phyloP scores from a whole-genome alignment of 495 filamentous ascomycete species.

The Lindgomyces ingoldianus region DNA sequence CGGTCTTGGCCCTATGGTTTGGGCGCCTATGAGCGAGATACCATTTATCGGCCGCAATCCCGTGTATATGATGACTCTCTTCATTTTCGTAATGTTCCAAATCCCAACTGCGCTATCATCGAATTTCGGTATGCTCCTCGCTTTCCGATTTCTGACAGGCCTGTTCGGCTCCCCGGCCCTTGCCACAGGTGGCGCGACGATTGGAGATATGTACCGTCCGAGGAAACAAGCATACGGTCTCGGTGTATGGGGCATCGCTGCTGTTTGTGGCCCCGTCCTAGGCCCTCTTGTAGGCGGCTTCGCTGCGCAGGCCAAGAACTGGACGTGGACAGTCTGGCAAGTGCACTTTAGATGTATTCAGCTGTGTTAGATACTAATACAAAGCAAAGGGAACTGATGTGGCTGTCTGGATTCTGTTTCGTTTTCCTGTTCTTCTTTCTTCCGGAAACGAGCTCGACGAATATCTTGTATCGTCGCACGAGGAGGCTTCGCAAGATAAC shows the following conservation, averaged over 20 bases:
- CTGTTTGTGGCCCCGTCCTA: slow-evolving; percentile 50
- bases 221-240: slow-evolving; percentile 45
- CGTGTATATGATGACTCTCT: slow-evolving; percentile 51
- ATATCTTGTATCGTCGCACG: slow-evolving; percentile 47
- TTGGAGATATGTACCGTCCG: slow-evolving; percentile 44
- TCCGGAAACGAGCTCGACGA: slow-evolving; percentile 45
- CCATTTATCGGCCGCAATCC: slow-evolving; percentile 54
- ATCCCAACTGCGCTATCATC: slow-evolving; percentile 50
- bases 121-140: slow-evolving; percentile 56
- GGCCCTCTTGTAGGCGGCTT: slow-evolving; percentile 52
- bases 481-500: slow-evolving; percentile 43
- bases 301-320: slow-evolving; percentile 41
- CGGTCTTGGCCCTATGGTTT: slow-evolving; percentile 43
- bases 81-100: slow-evolving; percentile 57
- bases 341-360: no score
- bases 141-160: slow-evolving; percentile 57
- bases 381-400: slow-evolving; percentile 49
- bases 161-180: slow-evolving; percentile 56
- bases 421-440: slow-evolving; percentile 47
- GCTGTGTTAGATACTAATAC: no score
- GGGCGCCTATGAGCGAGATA: slow-evolving; percentile 55
- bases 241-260: slow-evolving; percentile 41
- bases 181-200: slow-evolving; percentile 58
- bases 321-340: slow-evolving; percentile 49
- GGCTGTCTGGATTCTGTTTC: slow-evolving; percentile 44